A percentile compares a stretch with the other conserved stretches of the same genome.
Evolutionary conservation across 495 filamentous ascomycete genomes (phyloP).

Genomic region (Neurospora terricola): DNA sequence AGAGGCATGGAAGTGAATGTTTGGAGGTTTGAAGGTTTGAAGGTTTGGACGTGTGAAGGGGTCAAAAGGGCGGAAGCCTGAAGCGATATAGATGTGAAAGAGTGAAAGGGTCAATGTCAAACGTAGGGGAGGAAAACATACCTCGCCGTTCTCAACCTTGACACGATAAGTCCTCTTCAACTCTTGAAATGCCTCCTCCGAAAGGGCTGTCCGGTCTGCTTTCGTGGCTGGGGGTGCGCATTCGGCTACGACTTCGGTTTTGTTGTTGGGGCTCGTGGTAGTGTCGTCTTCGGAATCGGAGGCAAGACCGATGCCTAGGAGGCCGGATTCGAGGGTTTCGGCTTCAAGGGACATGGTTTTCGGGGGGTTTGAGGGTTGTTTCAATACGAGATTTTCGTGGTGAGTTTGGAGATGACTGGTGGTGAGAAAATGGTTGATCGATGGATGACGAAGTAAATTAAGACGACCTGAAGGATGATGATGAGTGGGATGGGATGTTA

Average conservation of each 20-base stretch:
- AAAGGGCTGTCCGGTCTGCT: slow-evolving; percentile 31
- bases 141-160: slow-evolving; percentile 39
- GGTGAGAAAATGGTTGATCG: neutral
- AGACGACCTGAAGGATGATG: too few relatives aligned
- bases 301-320: slow-evolving; percentile 29
- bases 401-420: neutral
- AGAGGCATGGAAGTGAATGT: too few relatives aligned
- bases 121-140: slow-evolving; percentile 5
- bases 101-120: neutral
- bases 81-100: neutral
- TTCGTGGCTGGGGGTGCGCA: slow-evolving; percentile 8
- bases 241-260: neutral
- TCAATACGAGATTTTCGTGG: neutral
- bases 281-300: slow-evolving; percentile 19
- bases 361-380: neutral
- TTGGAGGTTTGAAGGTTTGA: too few relatives aligned
- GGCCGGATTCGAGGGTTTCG: slow-evolving; percentile 20
- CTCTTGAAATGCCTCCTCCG: slow-evolving; percentile 30
- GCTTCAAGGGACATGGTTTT: slow-evolving; percentile 7
- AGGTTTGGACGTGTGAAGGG: too few relatives aligned
- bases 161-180: slow-evolving; percentile 27
- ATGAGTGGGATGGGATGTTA: neutral
- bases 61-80: neutral
- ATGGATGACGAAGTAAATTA: too few relatives aligned
- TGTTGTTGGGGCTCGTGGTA: slow-evolving; percentile 2